phyloP scores from a whole-genome alignment of 768 basidiomycete species.

The Termitomyces sp. region DNA sequence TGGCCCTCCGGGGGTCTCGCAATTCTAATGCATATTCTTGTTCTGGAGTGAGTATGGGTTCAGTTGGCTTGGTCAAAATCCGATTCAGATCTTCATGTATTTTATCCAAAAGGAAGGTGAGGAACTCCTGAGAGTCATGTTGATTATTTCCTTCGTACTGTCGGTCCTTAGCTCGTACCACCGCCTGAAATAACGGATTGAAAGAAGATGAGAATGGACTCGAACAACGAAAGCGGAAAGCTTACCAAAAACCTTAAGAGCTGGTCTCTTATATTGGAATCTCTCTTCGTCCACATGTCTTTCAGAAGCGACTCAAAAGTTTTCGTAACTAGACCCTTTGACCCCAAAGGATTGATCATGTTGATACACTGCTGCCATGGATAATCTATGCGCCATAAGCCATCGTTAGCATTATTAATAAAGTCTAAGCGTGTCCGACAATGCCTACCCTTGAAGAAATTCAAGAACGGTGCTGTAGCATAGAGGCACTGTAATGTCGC shows the following conservation, averaged over 20 bases:
- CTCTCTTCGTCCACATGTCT: slow-evolving; percentile 84
- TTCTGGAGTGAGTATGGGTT: slow-evolving; percentile 60
- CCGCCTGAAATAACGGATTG: neutral
- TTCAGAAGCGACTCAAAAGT: slow-evolving; percentile 83
- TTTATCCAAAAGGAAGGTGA: slow-evolving; percentile 90
- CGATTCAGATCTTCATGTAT: slow-evolving; percentile 88
- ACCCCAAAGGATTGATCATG: slow-evolving; percentile 79
- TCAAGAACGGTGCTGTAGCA: slow-evolving; percentile 89
- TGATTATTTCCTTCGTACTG: slow-evolving; percentile 88
- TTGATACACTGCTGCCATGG: slow-evolving; percentile 85
- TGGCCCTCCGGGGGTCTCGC: slow-evolving; percentile 69
- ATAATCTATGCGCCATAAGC: slow-evolving; percentile 45
- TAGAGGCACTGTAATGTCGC: slow-evolving; percentile 95
- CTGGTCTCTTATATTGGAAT: slow-evolving; percentile 61
- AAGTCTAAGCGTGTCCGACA: neutral
- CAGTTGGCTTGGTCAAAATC: slow-evolving; percentile 64
- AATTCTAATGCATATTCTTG: slow-evolving; percentile 84
- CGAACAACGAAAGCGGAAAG: slow-evolving; percentile 41
- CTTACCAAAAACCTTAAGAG: slow-evolving; percentile 84
- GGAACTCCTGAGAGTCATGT: slow-evolving; percentile 97
- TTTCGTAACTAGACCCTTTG: slow-evolving; percentile 75
- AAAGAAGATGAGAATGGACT: neutral
- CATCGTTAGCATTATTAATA: slow-evolving; percentile 7
- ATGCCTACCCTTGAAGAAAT: slow-evolving; percentile 81
- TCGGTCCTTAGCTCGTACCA: neutral